Base-by-base conservation (phyloP, 441 rosid genomes). In the Corymbia calophylla region DNA sequence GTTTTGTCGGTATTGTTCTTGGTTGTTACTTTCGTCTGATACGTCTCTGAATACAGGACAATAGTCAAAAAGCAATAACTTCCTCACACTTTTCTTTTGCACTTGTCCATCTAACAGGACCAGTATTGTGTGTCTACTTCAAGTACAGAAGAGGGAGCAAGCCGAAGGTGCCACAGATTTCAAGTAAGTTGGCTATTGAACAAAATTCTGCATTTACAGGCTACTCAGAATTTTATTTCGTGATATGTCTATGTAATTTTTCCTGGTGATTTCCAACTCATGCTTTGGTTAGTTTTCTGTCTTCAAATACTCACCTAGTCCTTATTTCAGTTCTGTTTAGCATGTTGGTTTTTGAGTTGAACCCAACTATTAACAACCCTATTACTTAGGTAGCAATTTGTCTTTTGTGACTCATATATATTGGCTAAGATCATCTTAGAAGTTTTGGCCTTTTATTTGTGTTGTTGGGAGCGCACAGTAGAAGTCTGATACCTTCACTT, bases 41-140 rank as follows among this genome's bases (percentile, higher is more conserved):
- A 88, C 6, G 4, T 89, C 86, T 60, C 53, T 84, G 54, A 68
- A 51, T 80, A 27, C 23, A 53, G 8, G 19, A 49, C 66, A 64
- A 48, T 31, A 53, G 32, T 39, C 58, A 49, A 51, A 25, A 18
- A n/a, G 21, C 49, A n/a, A 88, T 68, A 25, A 47, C 53, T 53
- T 84, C 62, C 56, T 18, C 8, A n/a, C 56, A 53, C 31, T 32
- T 84, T 53, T 56, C 88, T 62, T 56, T 88, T 84, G 88, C 88
- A 55, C 55, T 62, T 84, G 89, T 88, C 87, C 91, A 70, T 90
- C 92, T 39, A 87, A 92, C 95, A 98, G 99, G 97, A 95, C 54
- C 97, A 94, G 66, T 96, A 94, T 93, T 96, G 97, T 88, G 92
- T 96, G 66, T 91, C 91, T 66, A 94, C 93, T 91, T 93, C 95